Conservation (phyloP, 1,139 yeast species). For the Tardiomyces blankii region DNA sequence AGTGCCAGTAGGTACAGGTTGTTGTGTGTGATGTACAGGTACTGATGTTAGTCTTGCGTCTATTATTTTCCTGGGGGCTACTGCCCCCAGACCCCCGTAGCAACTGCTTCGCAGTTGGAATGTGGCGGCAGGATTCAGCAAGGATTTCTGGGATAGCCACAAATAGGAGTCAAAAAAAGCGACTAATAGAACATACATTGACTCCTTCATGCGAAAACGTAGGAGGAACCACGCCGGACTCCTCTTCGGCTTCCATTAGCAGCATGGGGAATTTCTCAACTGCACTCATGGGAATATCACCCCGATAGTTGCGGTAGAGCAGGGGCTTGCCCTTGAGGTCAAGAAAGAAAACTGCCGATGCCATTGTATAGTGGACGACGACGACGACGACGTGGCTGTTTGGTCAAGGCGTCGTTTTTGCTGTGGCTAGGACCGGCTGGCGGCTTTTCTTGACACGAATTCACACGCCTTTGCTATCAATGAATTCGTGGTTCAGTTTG, state of each 20-base stretch:
- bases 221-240: constrained; percentile 55
- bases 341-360: constrained; percentile 81
- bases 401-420: too few relatives aligned
- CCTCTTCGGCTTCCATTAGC: constrained; percentile 59
- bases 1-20: constrained; percentile 77
- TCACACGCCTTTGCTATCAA: too few relatives aligned
- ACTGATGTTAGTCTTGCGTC: constrained; percentile 20
- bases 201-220: constrained; percentile 70
- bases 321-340: constrained; percentile 87
- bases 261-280: constrained; percentile 79
- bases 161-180: too few relatives aligned
- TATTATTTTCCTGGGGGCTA: constrained; percentile 3
- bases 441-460: too few relatives aligned
- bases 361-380: constrained; percentile 60
- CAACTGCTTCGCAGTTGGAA: too few relatives aligned
- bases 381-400: background rate
- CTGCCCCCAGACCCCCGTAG: too few relatives aligned
- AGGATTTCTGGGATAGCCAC: too few relatives aligned
- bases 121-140: too few relatives aligned
- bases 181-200: constrained; percentile 34
- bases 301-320: constrained; percentile 81
- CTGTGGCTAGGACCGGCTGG: too few relatives aligned
- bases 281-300: constrained; percentile 73
- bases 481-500: too few relatives aligned
- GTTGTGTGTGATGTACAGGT: constrained; percentile 71